Base-by-base conservation (phyloP, 257 asterid genomes). In the Solanum etuberosum region DNA sequence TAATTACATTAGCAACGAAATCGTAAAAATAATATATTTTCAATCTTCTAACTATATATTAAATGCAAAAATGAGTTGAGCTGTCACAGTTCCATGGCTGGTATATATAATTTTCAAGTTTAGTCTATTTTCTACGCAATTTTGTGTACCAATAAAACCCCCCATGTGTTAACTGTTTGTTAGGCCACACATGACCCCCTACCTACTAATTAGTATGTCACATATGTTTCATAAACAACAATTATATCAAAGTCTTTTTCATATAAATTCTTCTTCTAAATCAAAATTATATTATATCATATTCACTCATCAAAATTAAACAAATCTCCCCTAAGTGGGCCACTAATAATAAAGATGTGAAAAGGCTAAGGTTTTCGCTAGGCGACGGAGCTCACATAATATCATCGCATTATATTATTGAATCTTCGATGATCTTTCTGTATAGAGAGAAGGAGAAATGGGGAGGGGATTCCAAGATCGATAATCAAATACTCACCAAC, bases 121-220 rank as follows among this genome's bases (percentile, higher is more conserved):
- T 16, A 80, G 67, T 80, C 67, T 80, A 80, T 80, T 80, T 80
- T 80, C 85, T 80, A 80, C 85, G 85, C 85, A 35, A 80, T 27
- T 70, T 80, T 80, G 9, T 80, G 85, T 80, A 46, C 68, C 85
- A 80, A 7, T 15, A 46, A 35, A 23, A 2, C 3, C 63, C 20
- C 61, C 61, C 85, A 86, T 40, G 54, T 86, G 63, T 10, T 74
- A 76, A 59, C 85, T 57, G 77, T 74, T 86, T 54, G 88, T 74
- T 86, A 74, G 88, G 61, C 76, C 43, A 31, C 85, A 21, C 85
- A 76, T 76, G 88, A 86, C 88, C 71, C 42, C 63, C 42, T 72
- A 86, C 88, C 88, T 32, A 86, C 85, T 48, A 76, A 32, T 13
- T 57, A 74, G 31, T 65, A 40, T 12, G 57, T n/a, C 77, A 51